Conservation (phyloP, 345 rosid species). For the Cochlearia excelsa region DNA sequence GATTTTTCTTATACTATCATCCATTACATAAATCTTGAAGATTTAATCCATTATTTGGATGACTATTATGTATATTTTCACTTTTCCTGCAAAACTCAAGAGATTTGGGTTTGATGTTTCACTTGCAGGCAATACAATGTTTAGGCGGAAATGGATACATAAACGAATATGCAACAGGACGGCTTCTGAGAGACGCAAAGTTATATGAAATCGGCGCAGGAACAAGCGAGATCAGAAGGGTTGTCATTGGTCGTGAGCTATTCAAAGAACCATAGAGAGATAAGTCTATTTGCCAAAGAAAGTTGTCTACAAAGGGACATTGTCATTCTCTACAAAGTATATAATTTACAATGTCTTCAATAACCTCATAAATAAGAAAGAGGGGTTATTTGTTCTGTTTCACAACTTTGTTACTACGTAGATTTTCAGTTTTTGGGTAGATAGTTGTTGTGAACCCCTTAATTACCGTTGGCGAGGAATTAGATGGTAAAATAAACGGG, state of each 20-base stretch:
- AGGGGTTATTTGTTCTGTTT: no score
- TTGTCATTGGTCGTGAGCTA: conserved; percentile 85
- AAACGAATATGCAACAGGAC: conserved; percentile 83
- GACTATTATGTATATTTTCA: not conserved
- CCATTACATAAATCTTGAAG: conserved; percentile 5
- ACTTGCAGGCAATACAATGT: conserved; percentile 95
- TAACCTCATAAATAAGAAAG: conserved; percentile 10
- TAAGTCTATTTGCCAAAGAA: not conserved
- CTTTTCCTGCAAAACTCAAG: conserved; percentile 2
- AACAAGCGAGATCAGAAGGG: conserved; percentile 92
- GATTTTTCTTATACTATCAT: not conserved
- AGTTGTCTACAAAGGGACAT: conserved; percentile 13
- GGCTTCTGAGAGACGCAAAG: conserved; percentile 90
- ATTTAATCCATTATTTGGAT: not conserved
- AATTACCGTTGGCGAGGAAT: no score
- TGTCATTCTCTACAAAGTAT: conserved; percentile 13
- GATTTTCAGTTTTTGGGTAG: no score
- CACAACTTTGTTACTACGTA: no score
- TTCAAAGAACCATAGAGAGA: conserved; percentile 55
- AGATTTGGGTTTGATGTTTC: conserved; percentile 22
- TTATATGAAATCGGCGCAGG: conserved; percentile 95
- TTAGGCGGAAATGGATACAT: conserved; percentile 94
- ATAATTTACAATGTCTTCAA: conserved; percentile 1
- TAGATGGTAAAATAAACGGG: no score
- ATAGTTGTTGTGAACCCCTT: no score